phyloP scores from a whole-genome alignment of 2,329 filamentous ascomycete species.

The Magnaporthiopsis rhizophila region DNA sequence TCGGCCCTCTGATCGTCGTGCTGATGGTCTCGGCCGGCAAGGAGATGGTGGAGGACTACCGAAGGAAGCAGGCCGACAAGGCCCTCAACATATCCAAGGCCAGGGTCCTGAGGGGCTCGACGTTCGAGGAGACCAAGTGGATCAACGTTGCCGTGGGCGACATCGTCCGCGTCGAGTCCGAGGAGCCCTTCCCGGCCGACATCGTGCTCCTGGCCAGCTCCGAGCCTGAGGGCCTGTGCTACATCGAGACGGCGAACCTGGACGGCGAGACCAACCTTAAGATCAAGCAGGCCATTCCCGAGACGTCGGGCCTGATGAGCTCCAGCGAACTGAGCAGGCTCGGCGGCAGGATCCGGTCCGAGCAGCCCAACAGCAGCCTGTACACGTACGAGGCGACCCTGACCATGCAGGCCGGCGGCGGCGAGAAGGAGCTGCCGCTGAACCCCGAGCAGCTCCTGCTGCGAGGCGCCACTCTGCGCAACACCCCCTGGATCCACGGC shows the following conservation, averaged over 20 bases:
- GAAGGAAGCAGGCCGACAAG: conserved; percentile 79
- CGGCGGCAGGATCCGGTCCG: conserved; percentile 79
- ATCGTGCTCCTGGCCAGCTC: conserved; percentile 87
- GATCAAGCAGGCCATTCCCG: conserved; percentile 94
- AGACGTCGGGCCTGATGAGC: conserved; percentile 83
- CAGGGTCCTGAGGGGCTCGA: conserved; percentile 71
- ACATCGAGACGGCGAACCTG: conserved; percentile 96
- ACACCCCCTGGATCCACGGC: conserved; percentile 95
- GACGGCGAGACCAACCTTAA: conserved; percentile 98
- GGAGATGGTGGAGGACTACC: conserved; percentile 88
- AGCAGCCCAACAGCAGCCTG: conserved; percentile 95
- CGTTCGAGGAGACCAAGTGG: conserved; percentile 85
- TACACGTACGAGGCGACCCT: conserved; percentile 97
- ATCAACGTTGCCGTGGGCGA: conserved; percentile 89
- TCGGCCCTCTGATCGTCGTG: conserved; percentile 85
- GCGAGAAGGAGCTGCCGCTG: conserved; percentile 85
- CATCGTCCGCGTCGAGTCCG: conserved; percentile 85
- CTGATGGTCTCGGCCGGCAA: conserved; percentile 92
- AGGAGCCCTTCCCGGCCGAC: conserved; percentile 91
- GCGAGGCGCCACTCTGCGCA: conserved; percentile 85
- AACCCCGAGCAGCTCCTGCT: conserved; percentile 89
- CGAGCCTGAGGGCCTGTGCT: conserved; percentile 94
- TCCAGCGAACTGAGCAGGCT: conserved; percentile 77
- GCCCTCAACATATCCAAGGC: conserved; percentile 83
- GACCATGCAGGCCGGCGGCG: conserved; percentile 81